Base-by-base conservation (phyloP, 768 basidiomycete genomes). In the Gelatoporia subvermispora region DNA sequence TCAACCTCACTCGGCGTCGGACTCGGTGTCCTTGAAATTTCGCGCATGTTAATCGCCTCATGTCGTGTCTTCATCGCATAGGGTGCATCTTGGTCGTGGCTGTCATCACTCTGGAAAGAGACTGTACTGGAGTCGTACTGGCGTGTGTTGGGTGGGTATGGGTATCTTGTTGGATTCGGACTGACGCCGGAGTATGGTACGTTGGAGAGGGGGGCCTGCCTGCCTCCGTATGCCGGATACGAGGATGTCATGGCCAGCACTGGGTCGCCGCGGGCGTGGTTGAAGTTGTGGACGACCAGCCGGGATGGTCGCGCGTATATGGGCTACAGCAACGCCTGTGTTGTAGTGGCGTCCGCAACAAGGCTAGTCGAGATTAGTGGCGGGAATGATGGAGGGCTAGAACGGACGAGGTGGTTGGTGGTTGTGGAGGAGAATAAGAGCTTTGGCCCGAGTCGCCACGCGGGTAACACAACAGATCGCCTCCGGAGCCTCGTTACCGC, bases 1-100 rank as follows among this genome's bases (percentile, higher is more conserved):
- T 58, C 61, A 2, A 54, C 56, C 57, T 69, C 68, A 44, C 61
- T 64, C 10, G 68, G 67, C 2, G 68, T 69, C 16, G 68, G 68
- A 24, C 66, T 68, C 5, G 68, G 68, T 1, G 68, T 69, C 15
- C 68, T 53, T n/a, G 44, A 48, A 8, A 59, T 48, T 17, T 52
- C 43, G 31, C 57, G 55, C 49, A 60, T 50, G 40, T 57, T 51
- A 10, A 56, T 49, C 11, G 28, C 24, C 36, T 49, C 51, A 24
- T 37, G 42, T n/a, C 34, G 36, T 25, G 45, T 40, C 57, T 38
- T 46, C 48, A 18, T 35, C 44, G 46, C 24, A 25, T 25, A 36
- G 38, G 39, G 48, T 41, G 13, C 13, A 8, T 15, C 24, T 4
- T 31, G 17, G 8, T 21, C 11, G 16, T 35, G 10, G 16, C 39